Evolutionary conservation across 2,329 filamentous ascomycete genomes (phyloP).

Genomic region (Dothidotthia symphoricarpi): DNA sequence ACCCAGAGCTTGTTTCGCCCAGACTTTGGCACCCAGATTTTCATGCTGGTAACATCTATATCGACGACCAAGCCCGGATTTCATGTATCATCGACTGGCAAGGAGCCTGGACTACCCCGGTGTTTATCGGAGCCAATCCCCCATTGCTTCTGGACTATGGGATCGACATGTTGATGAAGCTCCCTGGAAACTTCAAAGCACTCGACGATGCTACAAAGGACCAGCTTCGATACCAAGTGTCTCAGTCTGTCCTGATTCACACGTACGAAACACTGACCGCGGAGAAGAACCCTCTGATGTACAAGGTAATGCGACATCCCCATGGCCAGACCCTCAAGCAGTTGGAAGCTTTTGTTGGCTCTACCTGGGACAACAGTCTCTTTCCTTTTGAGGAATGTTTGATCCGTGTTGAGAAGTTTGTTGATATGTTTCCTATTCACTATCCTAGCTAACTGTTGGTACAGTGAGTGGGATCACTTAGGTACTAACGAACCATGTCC

Average conservation of each 20-base stretch:
- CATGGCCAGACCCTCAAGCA: constrained; percentile 28
- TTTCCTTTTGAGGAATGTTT: constrained; percentile 25
- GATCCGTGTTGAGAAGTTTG: constrained; percentile 23
- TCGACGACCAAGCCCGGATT: constrained; percentile 23
- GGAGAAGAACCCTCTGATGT: constrained; percentile 25
- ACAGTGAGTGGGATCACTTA: constrained; percentile 26
- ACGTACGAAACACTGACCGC: constrained; percentile 22
- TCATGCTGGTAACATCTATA: constrained; percentile 30
- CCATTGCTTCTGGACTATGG: constrained; percentile 25
- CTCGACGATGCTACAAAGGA: constrained; percentile 23
- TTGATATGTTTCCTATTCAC: constrained; percentile 5
- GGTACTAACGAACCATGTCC: constrained; percentile 22
- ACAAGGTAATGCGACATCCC: constrained; percentile 24
- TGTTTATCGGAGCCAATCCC: constrained; percentile 26
- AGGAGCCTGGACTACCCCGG: constrained; percentile 19
- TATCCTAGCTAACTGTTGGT: constrained; percentile 9
- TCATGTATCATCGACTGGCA: constrained; percentile 35
- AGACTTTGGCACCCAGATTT: constrained; percentile 33
- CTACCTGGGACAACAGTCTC: constrained; percentile 27
- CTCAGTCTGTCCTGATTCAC: constrained; percentile 25
- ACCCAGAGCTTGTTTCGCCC: constrained; percentile 19
- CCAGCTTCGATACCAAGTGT: constrained; percentile 23
- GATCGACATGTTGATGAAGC: constrained; percentile 29
- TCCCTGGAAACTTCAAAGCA: constrained; percentile 26
- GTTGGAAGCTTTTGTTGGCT: constrained; percentile 27